Base-by-base conservation (phyloP, 106 monocot species). In the Allium cepa region DNA sequence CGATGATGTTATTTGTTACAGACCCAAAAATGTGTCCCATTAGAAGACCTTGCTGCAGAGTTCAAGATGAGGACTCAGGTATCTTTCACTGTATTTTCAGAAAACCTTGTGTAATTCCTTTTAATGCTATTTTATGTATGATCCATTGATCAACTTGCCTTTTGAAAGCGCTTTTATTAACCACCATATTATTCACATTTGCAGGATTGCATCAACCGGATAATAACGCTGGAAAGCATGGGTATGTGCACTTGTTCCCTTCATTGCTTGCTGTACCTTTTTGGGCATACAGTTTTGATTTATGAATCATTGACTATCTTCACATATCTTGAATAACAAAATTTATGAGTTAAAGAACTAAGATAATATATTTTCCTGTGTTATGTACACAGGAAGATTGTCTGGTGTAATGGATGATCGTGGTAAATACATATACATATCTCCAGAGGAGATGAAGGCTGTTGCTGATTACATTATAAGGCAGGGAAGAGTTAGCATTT, bases 321-420 rank as follows among this genome's bases (percentile, higher is more conserved):
- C 15, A 55, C 53, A 12, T 55, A 12, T 55, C 2, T 55, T 55
- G 13, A 8, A 55, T 55, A 55, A 55, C 11, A 55, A 11, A 55
- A n/a, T 48, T 13, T 49, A 16, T n/a, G 9, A 16, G 36, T 47
- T 7, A 10, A 26, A 36, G 9, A 64, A 47, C 16, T 64, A 47
- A 26, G 46, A 8, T n/a, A 46, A 62, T 46, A 46, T 46, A 27
- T 15, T 6, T 36, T 27, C 48, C 26, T 64, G 47, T 15, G 1
- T 26, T 9, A 10, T 65, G n/a, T 8, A 12, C 64, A 48, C 72
- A 97, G 96, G 92, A 63, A 88, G 92, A 70, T 73, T 97, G n/a
- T 89, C 96, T 47, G 96, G 96, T 62, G 92, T 97, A 3, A 92
- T 89, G 96, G 96, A 97, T 71, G 96, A 97, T 67, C 81, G 96